A percentile compares a stretch with the other conserved stretches of the same genome.
phyloP scores from a whole-genome alignment of 768 basidiomycete genomes.

The Amylocystis lapponica region DNA sequence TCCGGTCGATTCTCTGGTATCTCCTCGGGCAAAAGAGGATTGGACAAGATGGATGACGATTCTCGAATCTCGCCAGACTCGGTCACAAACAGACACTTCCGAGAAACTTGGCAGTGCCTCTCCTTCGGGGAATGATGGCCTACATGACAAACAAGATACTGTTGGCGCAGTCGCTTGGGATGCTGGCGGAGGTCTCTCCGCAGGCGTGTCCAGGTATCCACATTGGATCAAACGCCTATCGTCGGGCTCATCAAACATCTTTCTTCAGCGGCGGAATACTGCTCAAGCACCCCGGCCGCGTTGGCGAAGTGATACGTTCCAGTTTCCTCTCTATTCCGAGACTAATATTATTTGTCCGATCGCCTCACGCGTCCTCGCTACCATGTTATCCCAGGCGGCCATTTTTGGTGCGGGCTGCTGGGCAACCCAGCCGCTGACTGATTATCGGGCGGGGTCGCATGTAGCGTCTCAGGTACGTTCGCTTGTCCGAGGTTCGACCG shows the following conservation, averaged over 20 bases:
- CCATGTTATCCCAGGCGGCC: conserved; percentile 46
- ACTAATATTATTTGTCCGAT: too few species aligned
- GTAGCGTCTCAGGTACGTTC: conserved; percentile 59
- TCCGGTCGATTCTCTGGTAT: conserved; percentile 40
- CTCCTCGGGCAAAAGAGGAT: conserved; percentile 40
- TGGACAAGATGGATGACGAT: conserved; percentile 60
- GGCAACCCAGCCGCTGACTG: conserved; percentile 32
- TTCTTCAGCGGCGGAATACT: conserved; percentile 68
- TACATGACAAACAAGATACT: conserved; percentile 60
- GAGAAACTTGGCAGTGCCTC: background rate
- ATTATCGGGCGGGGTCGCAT: conserved; percentile 41
- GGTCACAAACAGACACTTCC: background rate
- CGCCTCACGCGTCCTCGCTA: too few species aligned
- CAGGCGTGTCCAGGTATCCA: conserved; percentile 67
- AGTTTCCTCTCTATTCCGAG: too few species aligned
- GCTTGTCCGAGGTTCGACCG: too few species aligned
- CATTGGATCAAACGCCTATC: too few species aligned
- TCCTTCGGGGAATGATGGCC: conserved; percentile 2
- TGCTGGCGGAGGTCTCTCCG: conserved; percentile 39
- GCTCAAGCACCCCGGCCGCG: conserved; percentile 64
- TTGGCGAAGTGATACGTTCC: conserved; percentile 64
- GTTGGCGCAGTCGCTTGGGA: conserved; percentile 72
- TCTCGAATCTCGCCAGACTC: conserved; percentile 27
- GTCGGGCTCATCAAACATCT: too few species aligned
- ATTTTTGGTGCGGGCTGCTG: conserved; percentile 74